Evolutionary conservation across 2,329 filamentous ascomycete genomes (phyloP), one percentile per base, ranked within the genome.

Genomic region (Ceratocystis colombiana): DNA sequence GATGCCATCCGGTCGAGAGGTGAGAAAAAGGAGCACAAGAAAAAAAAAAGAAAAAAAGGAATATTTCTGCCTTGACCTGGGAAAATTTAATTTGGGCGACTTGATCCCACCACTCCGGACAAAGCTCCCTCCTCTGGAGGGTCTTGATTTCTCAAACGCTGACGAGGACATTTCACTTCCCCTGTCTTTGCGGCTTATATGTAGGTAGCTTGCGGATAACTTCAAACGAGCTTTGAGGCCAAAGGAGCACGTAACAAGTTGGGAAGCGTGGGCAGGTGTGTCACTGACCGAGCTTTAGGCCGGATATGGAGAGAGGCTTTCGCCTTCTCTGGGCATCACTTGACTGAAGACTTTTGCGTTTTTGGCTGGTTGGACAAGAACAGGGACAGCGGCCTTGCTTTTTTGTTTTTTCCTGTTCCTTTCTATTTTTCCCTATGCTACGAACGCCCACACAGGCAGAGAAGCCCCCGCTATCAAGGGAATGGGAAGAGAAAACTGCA

Each of bases 401-500:
- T 50, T 10, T 50, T 50, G 5, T 2, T 48, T 20, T 20, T 20
- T 20, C 45, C 45, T 48, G 6, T 20, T 48, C 45, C 45, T 22
- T 50, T 50, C 46, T 50, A 8, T 50, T 8, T 50, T 50, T 25
- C 10, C n/a, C 22, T 25, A 20, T 25, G 8, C 22, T 50, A 10
- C 12, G 8, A 22, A 50, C 46, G 22, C 46, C 20, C 46, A 25
- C 46, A 50, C n/a, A 50, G 22, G 20, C 22, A 12, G 46, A 50
- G 46, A 50, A 50, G 22, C 46, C 46, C 46, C 46, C 46, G 46
- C 46, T 22, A 22, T 48, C 22, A n/a, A 50, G n/a, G 46, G 46
- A 50, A 50, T 50, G 12, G 37, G 37, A 50, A 50, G 46, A 50
- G 46, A 22, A 50, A 50, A 50, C 46, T 50, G 46, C 46, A 50